Conservation (phyloP, 1,284 basidiomycete species). For the Phylloporus gajari region DNA sequence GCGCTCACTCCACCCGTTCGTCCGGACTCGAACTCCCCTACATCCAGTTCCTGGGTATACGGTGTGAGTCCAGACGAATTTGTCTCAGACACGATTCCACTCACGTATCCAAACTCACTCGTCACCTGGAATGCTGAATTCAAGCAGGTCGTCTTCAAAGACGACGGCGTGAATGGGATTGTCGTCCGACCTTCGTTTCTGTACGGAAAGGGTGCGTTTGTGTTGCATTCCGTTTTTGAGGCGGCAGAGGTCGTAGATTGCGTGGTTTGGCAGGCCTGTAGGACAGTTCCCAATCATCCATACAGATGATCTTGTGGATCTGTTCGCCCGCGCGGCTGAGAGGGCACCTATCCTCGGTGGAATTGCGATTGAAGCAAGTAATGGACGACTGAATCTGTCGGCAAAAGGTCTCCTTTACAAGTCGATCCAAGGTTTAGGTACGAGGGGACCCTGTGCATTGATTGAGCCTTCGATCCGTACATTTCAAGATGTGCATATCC, state of each 20-base stretch:
- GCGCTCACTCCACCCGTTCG: slow-evolving; percentile 40
- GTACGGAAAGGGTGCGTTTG: slow-evolving; percentile 50
- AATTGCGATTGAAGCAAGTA: slow-evolving; percentile 25
- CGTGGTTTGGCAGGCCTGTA: too few relatives aligned
- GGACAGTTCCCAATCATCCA: slow-evolving; percentile 30
- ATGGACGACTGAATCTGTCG: slow-evolving; percentile 26
- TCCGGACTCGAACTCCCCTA: slow-evolving; percentile 21
- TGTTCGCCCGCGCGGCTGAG: slow-evolving; percentile 31
- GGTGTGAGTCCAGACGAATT: slow-evolving; percentile 20
- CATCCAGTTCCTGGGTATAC: slow-evolving; percentile 30
- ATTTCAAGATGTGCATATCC: neutral
- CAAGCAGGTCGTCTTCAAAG: slow-evolving; percentile 50
- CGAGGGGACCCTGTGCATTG: slow-evolving; percentile 23
- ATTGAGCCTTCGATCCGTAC: slow-evolving; percentile 23
- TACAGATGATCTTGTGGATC: slow-evolving; percentile 33
- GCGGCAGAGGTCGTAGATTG: too few relatives aligned
- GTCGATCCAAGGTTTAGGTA: slow-evolving; percentile 26
- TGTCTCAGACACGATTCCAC: slow-evolving; percentile 27
- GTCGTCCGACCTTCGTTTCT: slow-evolving; percentile 61
- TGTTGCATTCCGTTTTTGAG: slow-evolving; percentile 53
- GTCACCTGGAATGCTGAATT: slow-evolving; percentile 46
- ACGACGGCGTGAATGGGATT: slow-evolving; percentile 55
- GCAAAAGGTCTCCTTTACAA: slow-evolving; percentile 22
- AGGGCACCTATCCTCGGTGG: slow-evolving; percentile 29
- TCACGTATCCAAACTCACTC: slow-evolving; percentile 31